A percentile compares a stretch with the other conserved stretches of the same genome.
These are phyloP conservation scores for Ustilago hordei DNA, from an alignment of 1,284 basidiomycete species.

Conservation along the genomic window DNA sequence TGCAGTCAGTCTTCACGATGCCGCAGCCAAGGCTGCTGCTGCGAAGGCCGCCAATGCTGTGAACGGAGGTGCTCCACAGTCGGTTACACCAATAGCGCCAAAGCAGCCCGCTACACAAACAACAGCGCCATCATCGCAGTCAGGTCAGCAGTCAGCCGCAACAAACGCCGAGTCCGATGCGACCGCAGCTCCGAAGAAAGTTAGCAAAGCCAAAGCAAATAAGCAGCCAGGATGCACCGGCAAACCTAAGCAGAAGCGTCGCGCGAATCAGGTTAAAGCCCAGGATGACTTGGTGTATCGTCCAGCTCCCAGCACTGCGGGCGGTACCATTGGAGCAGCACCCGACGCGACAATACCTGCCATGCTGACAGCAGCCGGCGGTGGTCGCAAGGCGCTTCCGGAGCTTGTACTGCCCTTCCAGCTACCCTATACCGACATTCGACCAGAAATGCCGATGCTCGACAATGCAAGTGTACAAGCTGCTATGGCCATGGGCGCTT, in stretches of 20 bases:
- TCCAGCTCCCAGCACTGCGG: constrained; percentile 46
- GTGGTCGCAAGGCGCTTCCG: constrained; percentile 53
- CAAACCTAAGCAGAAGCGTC: constrained; percentile 55
- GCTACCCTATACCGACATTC: constrained; percentile 33
- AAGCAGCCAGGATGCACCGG: constrained; percentile 23
- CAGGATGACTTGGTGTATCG: constrained; percentile 38
- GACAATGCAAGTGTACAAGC: constrained; percentile 50
- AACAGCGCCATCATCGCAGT: background rate
- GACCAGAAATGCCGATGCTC: constrained; percentile 46
- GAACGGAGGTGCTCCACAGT: background rate
- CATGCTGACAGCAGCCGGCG: constrained; percentile 57
- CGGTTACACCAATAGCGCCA: constrained; percentile 18
- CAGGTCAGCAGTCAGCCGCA: constrained; percentile 1
- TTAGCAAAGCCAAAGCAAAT: constrained; percentile 16
- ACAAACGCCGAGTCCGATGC: constrained; percentile 7
- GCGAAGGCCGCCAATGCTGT: constrained; percentile 23
- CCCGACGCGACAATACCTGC: constrained; percentile 38
- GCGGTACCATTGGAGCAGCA: constrained; percentile 56
- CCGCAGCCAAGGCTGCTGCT: constrained; percentile 32
- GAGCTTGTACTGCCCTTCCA: constrained; percentile 60
- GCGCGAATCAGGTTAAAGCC: constrained; percentile 22
- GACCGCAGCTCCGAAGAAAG: constrained; percentile 25
- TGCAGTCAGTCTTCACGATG: constrained; percentile 40
- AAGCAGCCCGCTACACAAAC: constrained; percentile 1
- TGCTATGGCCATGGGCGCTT: constrained; percentile 51